Conservation (phyloP, 352 stramenopile species). For the Pythium scleroteichum region DNA sequence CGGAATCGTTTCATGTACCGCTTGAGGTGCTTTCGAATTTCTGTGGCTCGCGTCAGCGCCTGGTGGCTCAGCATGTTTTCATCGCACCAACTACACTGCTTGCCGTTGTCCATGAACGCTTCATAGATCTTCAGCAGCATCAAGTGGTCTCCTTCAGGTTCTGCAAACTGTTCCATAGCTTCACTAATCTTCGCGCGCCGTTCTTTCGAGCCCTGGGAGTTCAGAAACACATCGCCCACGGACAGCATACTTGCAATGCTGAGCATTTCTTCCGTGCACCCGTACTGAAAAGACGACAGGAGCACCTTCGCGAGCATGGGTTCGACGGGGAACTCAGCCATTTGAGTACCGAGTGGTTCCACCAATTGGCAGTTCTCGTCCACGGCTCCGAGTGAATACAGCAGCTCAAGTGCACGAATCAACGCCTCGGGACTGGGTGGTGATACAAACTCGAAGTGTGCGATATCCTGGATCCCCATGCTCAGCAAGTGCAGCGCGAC, state of each 20-base stretch:
- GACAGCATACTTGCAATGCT: slow-evolving; percentile 96
- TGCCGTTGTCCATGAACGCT: slow-evolving; percentile 67
- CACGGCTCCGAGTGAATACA: slow-evolving; percentile 74
- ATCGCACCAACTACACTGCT: slow-evolving; percentile 71
- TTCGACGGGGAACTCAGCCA: slow-evolving; percentile 98
- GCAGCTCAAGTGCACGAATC: slow-evolving; percentile 65
- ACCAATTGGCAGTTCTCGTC: slow-evolving; percentile 55
- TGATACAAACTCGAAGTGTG: slow-evolving; percentile 84
- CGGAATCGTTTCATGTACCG: slow-evolving; percentile 63
- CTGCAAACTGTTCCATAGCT: slow-evolving; percentile 64
- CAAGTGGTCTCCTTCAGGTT: slow-evolving; percentile 71
- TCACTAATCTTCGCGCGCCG: slow-evolving; percentile 67
- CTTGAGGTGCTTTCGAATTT: slow-evolving; percentile 71
- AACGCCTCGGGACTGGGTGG: slow-evolving; percentile 70
- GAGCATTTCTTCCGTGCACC: slow-evolving; percentile 93
- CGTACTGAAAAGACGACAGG: slow-evolving; percentile 58
- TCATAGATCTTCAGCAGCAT: slow-evolving; percentile 73
- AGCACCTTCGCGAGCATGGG: slow-evolving; percentile 82
- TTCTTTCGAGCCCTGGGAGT: slow-evolving; percentile 57
- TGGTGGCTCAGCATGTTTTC: slow-evolving; percentile 64
- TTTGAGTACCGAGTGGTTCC: slow-evolving; percentile 89
- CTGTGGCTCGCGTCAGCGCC: slow-evolving; percentile 55
- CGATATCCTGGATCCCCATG: slow-evolving; percentile 86
- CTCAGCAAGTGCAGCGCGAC: slow-evolving; percentile 76
- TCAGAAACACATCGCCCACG: slow-evolving; percentile 87